These are phyloP conservation scores for Candida jianshihensis DNA, from an alignment of 805 yeast genomes.

Conservation along the genomic window DNA sequence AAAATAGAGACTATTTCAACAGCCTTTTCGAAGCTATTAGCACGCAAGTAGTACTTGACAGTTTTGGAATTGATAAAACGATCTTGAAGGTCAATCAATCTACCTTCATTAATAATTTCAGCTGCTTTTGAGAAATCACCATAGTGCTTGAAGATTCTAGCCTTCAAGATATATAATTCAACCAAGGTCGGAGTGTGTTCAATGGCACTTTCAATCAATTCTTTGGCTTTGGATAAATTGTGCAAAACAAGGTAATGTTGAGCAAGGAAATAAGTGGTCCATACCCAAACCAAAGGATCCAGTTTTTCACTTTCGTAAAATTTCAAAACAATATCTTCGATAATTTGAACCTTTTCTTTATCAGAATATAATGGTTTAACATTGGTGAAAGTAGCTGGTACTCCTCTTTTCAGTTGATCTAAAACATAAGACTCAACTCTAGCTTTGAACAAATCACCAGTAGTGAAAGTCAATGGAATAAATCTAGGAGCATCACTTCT, in stretches of 20 bases:
- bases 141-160: conserved; percentile 67
- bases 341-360: conserved; percentile 24
- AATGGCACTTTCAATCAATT: conserved; percentile 54
- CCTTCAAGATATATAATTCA: conserved; percentile 75
- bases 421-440: conserved; percentile 50
- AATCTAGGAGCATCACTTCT: conserved; percentile 73
- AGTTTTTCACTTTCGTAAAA: conserved; percentile 29
- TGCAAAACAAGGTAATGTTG: conserved; percentile 63
- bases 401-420: conserved; percentile 65
- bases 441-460: conserved; percentile 42
- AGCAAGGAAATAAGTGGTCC: conserved; percentile 75
- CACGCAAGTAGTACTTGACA: conserved; percentile 75
- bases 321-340: conserved; percentile 48
- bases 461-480: conserved; percentile 69
- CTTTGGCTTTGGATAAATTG: conserved; percentile 46
- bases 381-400: conserved; percentile 84
- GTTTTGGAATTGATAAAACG: conserved; percentile 86
- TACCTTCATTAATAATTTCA: conserved; percentile 58
- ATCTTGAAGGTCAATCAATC: conserved; percentile 79
- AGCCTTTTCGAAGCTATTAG: conserved; percentile 68
- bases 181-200: conserved; percentile 76
- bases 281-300: conserved; percentile 34
- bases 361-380: conserved; percentile 72
- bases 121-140: conserved; percentile 62
- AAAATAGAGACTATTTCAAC: conserved; percentile 67